phyloP scores from a whole-genome alignment of 2,329 filamentous ascomycete genomes.

The Zasmidium citrigriseum region DNA sequence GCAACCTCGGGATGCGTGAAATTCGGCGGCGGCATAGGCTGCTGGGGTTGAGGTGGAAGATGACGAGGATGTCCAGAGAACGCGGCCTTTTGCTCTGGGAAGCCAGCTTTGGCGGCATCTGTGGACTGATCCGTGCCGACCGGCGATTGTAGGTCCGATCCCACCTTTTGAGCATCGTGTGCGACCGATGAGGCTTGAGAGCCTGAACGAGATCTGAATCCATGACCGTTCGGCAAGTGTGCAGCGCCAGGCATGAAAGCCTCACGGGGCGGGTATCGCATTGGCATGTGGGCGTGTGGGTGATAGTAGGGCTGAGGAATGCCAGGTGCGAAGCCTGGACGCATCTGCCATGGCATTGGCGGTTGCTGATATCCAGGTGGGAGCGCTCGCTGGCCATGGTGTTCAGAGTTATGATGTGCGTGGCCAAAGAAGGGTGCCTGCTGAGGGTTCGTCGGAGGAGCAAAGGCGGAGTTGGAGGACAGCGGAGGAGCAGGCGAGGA shows the following conservation, averaged over 20 bases:
- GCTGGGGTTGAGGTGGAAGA: conserved; percentile 18
- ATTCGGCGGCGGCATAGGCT: conserved; percentile 18
- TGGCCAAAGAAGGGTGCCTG: conserved; percentile 24
- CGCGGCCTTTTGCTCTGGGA: conserved; percentile 11
- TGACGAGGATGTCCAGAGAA: conserved; percentile 10
- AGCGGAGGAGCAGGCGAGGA: conserved; percentile 39
- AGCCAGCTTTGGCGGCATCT: conserved; percentile 12
- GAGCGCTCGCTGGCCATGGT: conserved; percentile 8
- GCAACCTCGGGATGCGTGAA: conserved; percentile 24
- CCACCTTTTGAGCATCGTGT: conserved; percentile 7
- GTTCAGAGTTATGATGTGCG: conserved; percentile 30
- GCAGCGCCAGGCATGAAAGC: conserved; percentile 22
- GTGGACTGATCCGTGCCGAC: conserved; percentile 14
- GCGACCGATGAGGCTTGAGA: conserved; percentile 28
- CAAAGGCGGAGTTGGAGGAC: conserved; percentile 24
- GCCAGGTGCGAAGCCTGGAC: conserved; percentile 17
- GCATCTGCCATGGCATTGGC: conserved; percentile 14
- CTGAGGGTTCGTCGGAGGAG: conserved; percentile 17
- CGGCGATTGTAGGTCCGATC: conserved; percentile 25
- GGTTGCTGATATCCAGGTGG: conserved; percentile 13
- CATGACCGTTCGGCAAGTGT: conserved; percentile 18
- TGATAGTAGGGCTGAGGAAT: conserved; percentile 11
- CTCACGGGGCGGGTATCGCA: conserved; percentile 30
- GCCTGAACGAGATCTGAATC: conserved; percentile 24
- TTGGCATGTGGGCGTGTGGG: conserved; percentile 22